These are phyloP conservation scores for Medicago truncatula DNA, from an alignment of 306 rosid genomes.

Conservation along the genomic window DNA sequence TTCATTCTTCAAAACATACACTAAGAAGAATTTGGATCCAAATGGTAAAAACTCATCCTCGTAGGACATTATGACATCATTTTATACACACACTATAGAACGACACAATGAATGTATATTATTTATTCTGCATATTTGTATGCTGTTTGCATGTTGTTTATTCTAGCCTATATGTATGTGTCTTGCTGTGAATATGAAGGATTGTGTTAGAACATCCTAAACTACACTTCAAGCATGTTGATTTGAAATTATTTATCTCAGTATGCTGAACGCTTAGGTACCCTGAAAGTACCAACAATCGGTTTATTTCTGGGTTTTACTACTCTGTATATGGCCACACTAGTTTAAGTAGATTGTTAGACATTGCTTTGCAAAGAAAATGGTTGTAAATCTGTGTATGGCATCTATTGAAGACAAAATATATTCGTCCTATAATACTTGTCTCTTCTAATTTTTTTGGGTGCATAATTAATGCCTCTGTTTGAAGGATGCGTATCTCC, in stretches of 20 bases:
- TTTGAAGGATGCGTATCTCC: too few species aligned
- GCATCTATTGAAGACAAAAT: background rate
- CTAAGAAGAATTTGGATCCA: background rate
- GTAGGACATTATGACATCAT: background rate
- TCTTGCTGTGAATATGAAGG: background rate
- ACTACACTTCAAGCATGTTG: background rate
- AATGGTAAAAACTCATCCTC: background rate
- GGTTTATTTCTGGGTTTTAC: too few species aligned
- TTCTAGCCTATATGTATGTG: background rate
- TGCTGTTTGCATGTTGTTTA: too few species aligned
- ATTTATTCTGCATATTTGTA: too few species aligned
- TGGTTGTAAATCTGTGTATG: background rate
- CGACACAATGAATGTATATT: background rate
- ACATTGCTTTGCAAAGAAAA: background rate
- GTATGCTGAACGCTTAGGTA: too few species aligned
- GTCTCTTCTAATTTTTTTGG: background rate
- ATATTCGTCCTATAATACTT: background rate
- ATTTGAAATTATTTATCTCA: too few species aligned
- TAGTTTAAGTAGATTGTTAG: background rate
- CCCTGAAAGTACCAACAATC: too few species aligned
- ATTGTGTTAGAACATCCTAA: background rate
- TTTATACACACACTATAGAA: background rate
- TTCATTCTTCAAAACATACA: background rate
- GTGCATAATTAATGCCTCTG: background rate
- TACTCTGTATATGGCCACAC: too few species aligned